These are phyloP conservation scores for Mariannaea elegans DNA, from an alignment of 2,329 filamentous ascomycete genomes.

Conservation along the genomic window DNA sequence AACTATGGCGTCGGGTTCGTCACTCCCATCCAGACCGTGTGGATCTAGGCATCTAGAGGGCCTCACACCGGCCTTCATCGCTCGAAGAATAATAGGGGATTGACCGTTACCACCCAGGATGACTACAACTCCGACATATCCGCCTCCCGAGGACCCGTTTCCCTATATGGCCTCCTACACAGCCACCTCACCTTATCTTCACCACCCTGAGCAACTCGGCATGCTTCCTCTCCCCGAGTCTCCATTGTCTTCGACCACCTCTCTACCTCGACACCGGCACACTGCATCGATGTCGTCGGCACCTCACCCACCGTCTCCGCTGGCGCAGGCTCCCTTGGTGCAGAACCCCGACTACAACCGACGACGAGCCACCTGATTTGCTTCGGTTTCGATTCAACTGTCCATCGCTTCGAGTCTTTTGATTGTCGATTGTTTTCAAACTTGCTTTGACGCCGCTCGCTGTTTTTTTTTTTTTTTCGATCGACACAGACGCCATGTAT, in stretches of 20 bases:
- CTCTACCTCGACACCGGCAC: constrained; percentile 51
- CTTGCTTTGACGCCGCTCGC: constrained; percentile 26
- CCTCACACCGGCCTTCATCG: constrained; percentile 50
- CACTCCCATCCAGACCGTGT: constrained; percentile 69
- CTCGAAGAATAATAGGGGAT: constrained; percentile 57
- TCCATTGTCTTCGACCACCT: constrained; percentile 47
- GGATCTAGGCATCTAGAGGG: constrained; percentile 60
- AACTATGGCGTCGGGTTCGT: constrained; percentile 65
- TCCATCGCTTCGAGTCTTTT: constrained; percentile 29
- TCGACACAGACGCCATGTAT: constrained; percentile 49
- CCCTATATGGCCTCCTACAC: constrained; percentile 48
- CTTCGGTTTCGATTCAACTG: constrained; percentile 31
- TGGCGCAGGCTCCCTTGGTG: constrained; percentile 45
- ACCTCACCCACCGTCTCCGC: constrained; percentile 48
- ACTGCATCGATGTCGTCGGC: constrained; percentile 47
- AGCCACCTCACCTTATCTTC: constrained; percentile 55
- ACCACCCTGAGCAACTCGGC: constrained; percentile 51
- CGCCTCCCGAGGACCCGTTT: constrained; percentile 54
- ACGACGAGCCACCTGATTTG: constrained; percentile 42
- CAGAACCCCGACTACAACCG: constrained; percentile 46
- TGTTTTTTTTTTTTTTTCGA: constrained; percentile 37
- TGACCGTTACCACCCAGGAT: constrained; percentile 65
- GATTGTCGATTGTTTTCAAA: constrained; percentile 25
- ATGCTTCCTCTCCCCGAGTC: constrained; percentile 58
- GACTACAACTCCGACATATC: constrained; percentile 55